Conservation (phyloP, 2,329 filamentous ascomycete species). For the Penicillium olsonii region DNA sequence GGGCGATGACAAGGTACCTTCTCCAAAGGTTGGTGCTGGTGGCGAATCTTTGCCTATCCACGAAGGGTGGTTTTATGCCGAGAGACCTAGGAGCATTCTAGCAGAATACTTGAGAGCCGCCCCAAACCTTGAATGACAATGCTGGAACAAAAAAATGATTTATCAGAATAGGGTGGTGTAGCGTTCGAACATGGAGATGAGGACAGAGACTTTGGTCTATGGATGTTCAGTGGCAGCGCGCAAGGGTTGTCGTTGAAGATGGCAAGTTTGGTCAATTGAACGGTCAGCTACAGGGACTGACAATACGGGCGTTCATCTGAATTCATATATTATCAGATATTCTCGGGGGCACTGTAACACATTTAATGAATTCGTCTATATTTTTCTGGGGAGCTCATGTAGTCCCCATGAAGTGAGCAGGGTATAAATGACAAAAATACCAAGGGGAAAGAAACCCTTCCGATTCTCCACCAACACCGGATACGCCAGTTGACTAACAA, state of each 20-base stretch:
- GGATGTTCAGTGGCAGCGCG: too few relatives aligned
- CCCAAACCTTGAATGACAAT: neutral
- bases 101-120: conserved; percentile 22
- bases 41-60: conserved; percentile 27
- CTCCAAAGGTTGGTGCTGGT: conserved; percentile 25
- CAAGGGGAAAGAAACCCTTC: conserved; percentile 26
- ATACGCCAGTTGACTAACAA: conserved; percentile 29
- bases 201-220: neutral
- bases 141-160: neutral
- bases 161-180: neutral
- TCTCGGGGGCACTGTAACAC: neutral
- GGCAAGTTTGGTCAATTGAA: too few relatives aligned
- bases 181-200: neutral
- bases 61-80: conserved; percentile 36
- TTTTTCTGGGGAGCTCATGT: neutral
- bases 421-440: conserved; percentile 23
- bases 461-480: conserved; percentile 30
- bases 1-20: conserved; percentile 14
- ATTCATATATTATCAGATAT: too few relatives aligned
- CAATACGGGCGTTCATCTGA: too few relatives aligned
- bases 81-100: conserved; percentile 23
- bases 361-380: neutral
- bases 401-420: conserved; percentile 8
- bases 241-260: too few relatives aligned
- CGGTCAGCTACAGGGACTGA: too few relatives aligned